A percentile compares a stretch with the other conserved stretches of the same genome.
Conservation (phyloP, 768 basidiomycete species). For the Termitomyces sp. region DNA sequence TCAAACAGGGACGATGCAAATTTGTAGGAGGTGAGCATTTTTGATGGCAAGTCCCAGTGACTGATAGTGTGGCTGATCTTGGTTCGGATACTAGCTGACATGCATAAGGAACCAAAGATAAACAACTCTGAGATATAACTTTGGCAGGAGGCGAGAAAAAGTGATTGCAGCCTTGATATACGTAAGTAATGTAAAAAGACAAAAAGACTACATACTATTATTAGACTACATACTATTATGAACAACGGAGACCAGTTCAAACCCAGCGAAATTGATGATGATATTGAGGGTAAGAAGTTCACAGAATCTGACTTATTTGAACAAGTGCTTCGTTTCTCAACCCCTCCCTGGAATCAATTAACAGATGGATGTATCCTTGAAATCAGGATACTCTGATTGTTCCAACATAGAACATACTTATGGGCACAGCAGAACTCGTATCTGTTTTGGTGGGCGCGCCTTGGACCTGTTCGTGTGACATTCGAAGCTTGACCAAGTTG, state of each 20-base stretch:
- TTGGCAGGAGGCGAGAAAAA: not conserved
- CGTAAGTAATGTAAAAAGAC: not conserved
- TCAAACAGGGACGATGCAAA: slow-evolving; percentile 57
- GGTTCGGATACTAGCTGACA: slow-evolving; percentile 29
- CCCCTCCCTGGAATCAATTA: slow-evolving; percentile 9
- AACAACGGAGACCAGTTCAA: slow-evolving; percentile 14
- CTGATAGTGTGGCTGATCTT: slow-evolving; percentile 18
- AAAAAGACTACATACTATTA: not conserved
- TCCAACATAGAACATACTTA: slow-evolving; percentile 7
- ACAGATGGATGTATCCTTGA: slow-evolving; percentile 15
- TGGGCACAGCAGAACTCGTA: slow-evolving; percentile 10
- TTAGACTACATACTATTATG: not conserved
- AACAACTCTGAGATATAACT: slow-evolving; percentile 12
- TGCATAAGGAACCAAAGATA: slow-evolving; percentile 36
- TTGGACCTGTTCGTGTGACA: slow-evolving; percentile 38
- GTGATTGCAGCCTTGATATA: not conserved
- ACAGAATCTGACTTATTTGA: slow-evolving; percentile 22
- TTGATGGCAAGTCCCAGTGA: not conserved
- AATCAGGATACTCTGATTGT: slow-evolving; percentile 14
- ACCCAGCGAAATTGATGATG: slow-evolving; percentile 26
- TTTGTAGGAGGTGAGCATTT: slow-evolving; percentile 52
- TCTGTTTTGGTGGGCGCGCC: slow-evolving; percentile 10
- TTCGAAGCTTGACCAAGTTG: slow-evolving; percentile 42
- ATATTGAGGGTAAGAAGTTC: slow-evolving; percentile 20
- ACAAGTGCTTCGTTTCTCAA: slow-evolving; percentile 10